Percentiles rank a stretch among this genome's conserved stretches.
Conservation (phyloP, 257 asterid species). For the Scutellaria barbata region DNA sequence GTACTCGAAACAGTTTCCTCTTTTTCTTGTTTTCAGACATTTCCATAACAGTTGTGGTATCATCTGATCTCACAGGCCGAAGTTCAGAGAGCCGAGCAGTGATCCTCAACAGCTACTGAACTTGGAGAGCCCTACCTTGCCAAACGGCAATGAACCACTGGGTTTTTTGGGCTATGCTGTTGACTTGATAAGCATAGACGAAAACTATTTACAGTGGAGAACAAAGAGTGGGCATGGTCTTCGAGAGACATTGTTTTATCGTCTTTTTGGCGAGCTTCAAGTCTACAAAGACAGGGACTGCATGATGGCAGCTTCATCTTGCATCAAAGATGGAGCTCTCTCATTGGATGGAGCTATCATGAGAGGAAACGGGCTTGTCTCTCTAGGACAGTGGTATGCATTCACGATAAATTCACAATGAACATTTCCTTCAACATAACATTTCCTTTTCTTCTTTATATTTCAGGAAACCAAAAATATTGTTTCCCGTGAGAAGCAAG, state of each 20-base stretch:
- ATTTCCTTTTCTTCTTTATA: neutral
- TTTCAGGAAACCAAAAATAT: conserved; percentile 48
- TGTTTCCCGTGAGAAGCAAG: conserved; percentile 51
- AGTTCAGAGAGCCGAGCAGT: conserved; percentile 18
- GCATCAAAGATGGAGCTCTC: conserved; percentile 53
- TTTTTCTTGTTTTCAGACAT: neutral
- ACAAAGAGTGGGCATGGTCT: conserved; percentile 53
- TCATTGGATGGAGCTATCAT: conserved; percentile 73
- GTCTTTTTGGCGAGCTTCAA: conserved; percentile 69
- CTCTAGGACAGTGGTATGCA: conserved; percentile 53
- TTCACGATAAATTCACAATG: neutral
- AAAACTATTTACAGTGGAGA: conserved; percentile 36
- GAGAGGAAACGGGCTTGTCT: conserved; percentile 53
- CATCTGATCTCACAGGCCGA: conserved; percentile 42
- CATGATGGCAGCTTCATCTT: conserved; percentile 57
- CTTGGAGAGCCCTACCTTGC: conserved; percentile 49
- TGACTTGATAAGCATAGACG: conserved; percentile 48
- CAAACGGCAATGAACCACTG: conserved; percentile 47
- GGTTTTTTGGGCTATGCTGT: conserved; percentile 71
- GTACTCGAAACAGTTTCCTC: conserved; percentile 36
- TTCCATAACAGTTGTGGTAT: neutral
- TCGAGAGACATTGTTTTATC: conserved; percentile 58
- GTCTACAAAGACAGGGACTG: conserved; percentile 50
- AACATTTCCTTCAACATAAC: neutral
- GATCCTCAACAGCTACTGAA: conserved; percentile 44